Conservation (phyloP, 208 protist genomes). For the Leishmania tropica region DNA sequence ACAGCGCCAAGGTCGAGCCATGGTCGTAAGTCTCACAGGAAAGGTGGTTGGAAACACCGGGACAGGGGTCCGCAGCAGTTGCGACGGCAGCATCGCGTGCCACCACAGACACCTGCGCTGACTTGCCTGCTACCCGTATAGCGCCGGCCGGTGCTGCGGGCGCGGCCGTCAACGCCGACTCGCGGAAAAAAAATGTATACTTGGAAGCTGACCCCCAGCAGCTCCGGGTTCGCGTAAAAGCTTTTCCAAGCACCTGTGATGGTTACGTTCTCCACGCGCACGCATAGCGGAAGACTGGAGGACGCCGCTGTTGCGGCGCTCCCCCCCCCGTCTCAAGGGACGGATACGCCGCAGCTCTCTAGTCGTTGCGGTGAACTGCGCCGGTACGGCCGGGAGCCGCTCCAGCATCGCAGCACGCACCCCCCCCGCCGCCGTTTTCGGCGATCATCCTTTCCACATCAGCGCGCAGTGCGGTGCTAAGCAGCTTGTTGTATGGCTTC, state of each 20-base stretch:
- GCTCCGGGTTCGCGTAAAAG: background rate
- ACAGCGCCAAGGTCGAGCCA: background rate
- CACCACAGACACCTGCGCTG: background rate
- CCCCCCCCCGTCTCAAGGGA: background rate
- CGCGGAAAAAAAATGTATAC: background rate
- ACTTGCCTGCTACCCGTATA: background rate
- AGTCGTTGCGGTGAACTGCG: background rate
- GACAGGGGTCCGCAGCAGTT: background rate
- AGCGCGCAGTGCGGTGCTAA: background rate
- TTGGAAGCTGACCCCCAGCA: conserved; percentile 4
- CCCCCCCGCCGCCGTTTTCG: background rate
- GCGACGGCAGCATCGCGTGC: background rate
- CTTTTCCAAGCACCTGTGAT: background rate
- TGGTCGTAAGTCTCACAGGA: no score
- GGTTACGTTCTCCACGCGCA: background rate
- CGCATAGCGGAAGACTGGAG: background rate
- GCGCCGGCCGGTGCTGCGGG: background rate
- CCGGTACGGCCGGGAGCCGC: background rate
- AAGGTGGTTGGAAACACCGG: no score
- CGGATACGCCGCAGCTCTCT: background rate
- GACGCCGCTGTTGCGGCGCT: background rate
- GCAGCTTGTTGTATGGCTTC: background rate
- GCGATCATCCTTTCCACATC: conserved; percentile 9
- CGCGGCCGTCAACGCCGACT: background rate
- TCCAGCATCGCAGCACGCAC: background rate